Percentiles rank a stretch among this genome's conserved stretches.
phyloP scores from a whole-genome alignment of 2,329 filamentous ascomycete species.

The Phialophora expanda region DNA sequence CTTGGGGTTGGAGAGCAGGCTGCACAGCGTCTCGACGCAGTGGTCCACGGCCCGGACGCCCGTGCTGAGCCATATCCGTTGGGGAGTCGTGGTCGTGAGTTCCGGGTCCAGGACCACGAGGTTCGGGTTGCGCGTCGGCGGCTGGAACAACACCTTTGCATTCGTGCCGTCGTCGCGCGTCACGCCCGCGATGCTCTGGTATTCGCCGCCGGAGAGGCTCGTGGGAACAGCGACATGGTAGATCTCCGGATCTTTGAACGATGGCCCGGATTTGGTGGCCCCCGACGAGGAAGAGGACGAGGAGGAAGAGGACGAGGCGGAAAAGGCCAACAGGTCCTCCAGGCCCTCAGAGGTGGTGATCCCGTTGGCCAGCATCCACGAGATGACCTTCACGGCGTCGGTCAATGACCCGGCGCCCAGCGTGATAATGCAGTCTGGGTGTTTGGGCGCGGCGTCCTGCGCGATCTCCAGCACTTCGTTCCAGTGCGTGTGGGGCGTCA shows the following conservation, averaged over 20 bases:
- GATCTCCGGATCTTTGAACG: conserved; percentile 28
- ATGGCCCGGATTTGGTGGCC: not conserved
- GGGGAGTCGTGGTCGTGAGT: conserved; percentile 58
- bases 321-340: conserved; percentile 44
- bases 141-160: conserved; percentile 44
- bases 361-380: conserved; percentile 58
- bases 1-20: conserved; percentile 44
- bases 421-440: conserved; percentile 58
- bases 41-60: conserved; percentile 64
- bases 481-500: conserved; percentile 61
- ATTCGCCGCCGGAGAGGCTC: conserved; percentile 51
- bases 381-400: conserved; percentile 61
- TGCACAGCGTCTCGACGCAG: conserved; percentile 62
- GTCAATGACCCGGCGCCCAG: conserved; percentile 63
- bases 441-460: conserved; percentile 24
- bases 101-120: conserved; percentile 64
- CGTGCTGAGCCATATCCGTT: conserved; percentile 62
- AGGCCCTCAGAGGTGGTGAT: conserved; percentile 49
- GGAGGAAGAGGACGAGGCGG: conserved; percentile 16
- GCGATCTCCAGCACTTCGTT: conserved; percentile 58
- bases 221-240: conserved; percentile 48
- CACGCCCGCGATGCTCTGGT: conserved; percentile 48
- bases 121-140: conserved; percentile 51
- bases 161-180: conserved; percentile 43
- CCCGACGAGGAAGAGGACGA: conserved; percentile 14